phyloP scores from a whole-genome alignment of 352 stramenopile species.

The Phytophthora constricta region DNA sequence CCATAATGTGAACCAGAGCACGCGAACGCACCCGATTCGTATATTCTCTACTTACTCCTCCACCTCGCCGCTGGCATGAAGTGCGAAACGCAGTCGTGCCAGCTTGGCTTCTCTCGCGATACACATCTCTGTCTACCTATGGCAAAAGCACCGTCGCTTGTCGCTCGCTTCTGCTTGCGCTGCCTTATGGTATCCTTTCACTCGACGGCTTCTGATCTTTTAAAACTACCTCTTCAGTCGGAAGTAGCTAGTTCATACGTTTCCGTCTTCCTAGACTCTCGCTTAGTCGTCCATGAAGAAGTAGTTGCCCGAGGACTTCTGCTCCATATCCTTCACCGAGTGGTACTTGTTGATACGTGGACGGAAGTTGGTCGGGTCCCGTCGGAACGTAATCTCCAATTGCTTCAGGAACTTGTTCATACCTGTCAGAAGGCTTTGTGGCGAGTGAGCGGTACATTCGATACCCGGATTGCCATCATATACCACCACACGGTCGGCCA shows the following conservation, averaged over 20 bases:
- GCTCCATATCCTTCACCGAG: constrained; percentile 98
- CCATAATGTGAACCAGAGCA: constrained; percentile 31
- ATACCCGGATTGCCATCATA: constrained; percentile 96
- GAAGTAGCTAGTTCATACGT: constrained; percentile 12
- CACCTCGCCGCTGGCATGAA: not conserved
- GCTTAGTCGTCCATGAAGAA: constrained; percentile 98
- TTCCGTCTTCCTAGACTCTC: constrained; percentile 25
- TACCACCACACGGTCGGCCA: constrained; percentile 96
- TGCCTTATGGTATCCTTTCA: constrained; percentile 9
- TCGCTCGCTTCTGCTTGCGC: not conserved
- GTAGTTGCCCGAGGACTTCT: constrained; percentile 98
- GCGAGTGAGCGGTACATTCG: constrained; percentile 96
- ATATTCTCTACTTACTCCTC: constrained; percentile 42
- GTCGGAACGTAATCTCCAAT: constrained; percentile 99
- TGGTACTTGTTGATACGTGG: constrained; percentile 97
- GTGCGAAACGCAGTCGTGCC: constrained; percentile 3
- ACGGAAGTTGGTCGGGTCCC: constrained; percentile 99
- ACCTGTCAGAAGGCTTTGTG: constrained; percentile 95
- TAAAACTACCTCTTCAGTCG: constrained; percentile 6
- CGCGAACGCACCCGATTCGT: constrained; percentile 23
- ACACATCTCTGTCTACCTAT: constrained; percentile 17
- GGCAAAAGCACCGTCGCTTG: constrained; percentile 4
- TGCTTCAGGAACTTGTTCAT: constrained; percentile 99
- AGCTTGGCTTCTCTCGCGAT: constrained; percentile 17
- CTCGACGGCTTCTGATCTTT: constrained; percentile 5